Base-by-base conservation (phyloP, 495 filamentous ascomycete genomes). In the Amorphotheca resinae region DNA sequence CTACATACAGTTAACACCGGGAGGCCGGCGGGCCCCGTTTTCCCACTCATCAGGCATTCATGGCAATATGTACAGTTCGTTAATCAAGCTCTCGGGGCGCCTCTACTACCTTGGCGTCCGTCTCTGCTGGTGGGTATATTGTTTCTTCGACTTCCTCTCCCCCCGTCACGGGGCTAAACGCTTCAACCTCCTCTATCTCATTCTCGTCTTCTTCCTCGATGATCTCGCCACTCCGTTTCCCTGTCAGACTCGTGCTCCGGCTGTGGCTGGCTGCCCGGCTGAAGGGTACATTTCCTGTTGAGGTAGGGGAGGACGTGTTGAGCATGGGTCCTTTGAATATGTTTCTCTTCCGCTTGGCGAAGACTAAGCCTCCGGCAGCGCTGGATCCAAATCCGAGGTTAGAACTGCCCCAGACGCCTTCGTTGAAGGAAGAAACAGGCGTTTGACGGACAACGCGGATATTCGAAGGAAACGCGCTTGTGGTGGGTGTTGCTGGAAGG, bases 191-290 rank as follows among this genome's bases (percentile, higher is more conserved):
- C 36, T 78, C 77, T 22, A 79, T 68, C 15, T 72, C 78, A 41
- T 86, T 82, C 46, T 84, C 76, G 23, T 93, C 85, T 57, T 83
- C 87, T 52, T 93, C 87, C 50, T 87, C 82, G 43, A 93, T 93
- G 26, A 89, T 82, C 51, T 79, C 70, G 50, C 84, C 73, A 57
- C 79, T 65, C 46, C 75, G 58, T 33, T 71, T 58, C 0, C 68
- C 70, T 49, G 68, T 66, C 37, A 63, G 64, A 56, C 80, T 74
- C 20, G 66, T 63, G 33, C 61, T 75, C 9, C 70, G 60, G 33
- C 68, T 72, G 35, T 72, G 67, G 31, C 59, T 59, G 26, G 51
- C 56, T 9, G 71, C 48, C 49, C 57, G 61, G 61, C 41, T 46
- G 1, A 36, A 30, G 14, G 37, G 28, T 12, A 12, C 31, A 31